Evolutionary conservation across 2,329 filamentous ascomycete species (phyloP).

Genomic region (Cladosporium sp.): DNA sequence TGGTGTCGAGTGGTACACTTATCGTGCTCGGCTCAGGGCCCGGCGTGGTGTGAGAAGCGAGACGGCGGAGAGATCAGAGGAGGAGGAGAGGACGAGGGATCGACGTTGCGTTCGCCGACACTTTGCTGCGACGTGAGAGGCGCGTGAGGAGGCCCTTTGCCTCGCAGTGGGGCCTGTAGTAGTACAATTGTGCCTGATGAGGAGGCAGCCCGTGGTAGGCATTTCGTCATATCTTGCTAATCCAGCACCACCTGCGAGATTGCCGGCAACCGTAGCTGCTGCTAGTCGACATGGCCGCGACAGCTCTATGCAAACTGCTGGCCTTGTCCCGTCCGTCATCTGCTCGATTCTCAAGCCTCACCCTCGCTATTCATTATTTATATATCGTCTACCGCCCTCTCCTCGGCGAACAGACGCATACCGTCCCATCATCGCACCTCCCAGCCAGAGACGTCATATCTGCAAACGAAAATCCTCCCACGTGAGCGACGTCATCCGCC

Average conservation of each 20-base stretch:
- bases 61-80: not conserved
- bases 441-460: not conserved
- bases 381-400: not conserved
- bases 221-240: conserved; percentile 2
- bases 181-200: not conserved
- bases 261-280: not conserved
- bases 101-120: not conserved
- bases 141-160: not conserved
- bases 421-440: not conserved
- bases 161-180: not conserved
- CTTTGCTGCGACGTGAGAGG: not conserved
- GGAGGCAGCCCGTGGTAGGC: not conserved
- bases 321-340: not conserved
- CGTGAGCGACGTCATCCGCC: not conserved
- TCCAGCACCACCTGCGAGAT: not conserved
- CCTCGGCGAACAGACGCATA: not conserved
- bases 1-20: not conserved
- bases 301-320: not conserved
- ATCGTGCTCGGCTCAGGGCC: not conserved
- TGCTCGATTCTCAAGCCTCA: not conserved
- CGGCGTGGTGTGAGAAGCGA: not conserved
- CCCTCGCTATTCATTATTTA: not conserved
- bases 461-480: not conserved
- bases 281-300: not conserved
- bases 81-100: not conserved